These are phyloP conservation scores for Drechslerella coelobrocha DNA, from an alignment of 2,329 filamentous ascomycete species.

Conservation along the genomic window DNA sequence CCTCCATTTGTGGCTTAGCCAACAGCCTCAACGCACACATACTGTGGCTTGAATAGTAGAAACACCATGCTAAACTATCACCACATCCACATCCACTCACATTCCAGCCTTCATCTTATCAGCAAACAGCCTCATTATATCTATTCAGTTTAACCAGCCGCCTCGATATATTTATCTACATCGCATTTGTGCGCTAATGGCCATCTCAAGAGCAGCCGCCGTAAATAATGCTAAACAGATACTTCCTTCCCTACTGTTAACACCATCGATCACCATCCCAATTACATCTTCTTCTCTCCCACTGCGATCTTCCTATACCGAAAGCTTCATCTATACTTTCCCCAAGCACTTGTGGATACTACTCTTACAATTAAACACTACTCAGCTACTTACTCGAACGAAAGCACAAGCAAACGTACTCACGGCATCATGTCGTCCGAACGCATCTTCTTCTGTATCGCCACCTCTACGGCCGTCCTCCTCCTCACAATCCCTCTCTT, in stretches of 20 bases:
- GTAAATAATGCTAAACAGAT: too few species aligned
- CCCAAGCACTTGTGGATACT: too few species aligned
- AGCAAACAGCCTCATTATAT: constrained; percentile 2
- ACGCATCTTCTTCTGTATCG: constrained; percentile 42
- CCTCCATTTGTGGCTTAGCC: neutral
- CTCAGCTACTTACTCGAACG: too few species aligned
- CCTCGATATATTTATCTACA: neutral
- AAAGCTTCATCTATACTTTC: too few species aligned
- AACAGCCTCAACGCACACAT: constrained; percentile 15
- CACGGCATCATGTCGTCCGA: constrained; percentile 18
- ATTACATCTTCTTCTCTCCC: neutral
- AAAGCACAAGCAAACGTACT: neutral
- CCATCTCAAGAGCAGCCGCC: neutral
- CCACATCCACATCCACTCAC: constrained; percentile 13
- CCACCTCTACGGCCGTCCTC: constrained; percentile 58
- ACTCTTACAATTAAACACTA: too few species aligned
- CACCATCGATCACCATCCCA: neutral
- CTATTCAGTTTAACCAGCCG: constrained; percentile 1
- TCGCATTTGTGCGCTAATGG: neutral
- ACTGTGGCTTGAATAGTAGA: constrained; percentile 43
- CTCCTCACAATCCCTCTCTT: constrained; percentile 66
- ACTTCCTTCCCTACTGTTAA: neutral
- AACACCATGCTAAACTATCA: constrained; percentile 23
- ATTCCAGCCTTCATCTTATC: neutral
- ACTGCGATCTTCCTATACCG: too few species aligned